phyloP scores from a whole-genome alignment of 2,329 filamentous ascomycete species.

The Fusarium burgessii region DNA sequence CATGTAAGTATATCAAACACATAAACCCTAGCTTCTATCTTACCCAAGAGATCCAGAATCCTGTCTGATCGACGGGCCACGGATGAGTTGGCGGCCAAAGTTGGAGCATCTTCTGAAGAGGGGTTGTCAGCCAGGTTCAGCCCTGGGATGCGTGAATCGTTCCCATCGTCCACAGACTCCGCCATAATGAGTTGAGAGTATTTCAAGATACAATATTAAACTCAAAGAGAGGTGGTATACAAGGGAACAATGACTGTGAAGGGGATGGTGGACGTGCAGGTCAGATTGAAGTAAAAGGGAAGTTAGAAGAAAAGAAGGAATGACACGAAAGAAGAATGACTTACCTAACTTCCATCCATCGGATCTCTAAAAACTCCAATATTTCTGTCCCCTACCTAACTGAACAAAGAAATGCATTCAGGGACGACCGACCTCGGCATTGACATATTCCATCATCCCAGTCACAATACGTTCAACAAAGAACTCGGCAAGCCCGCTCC shows the following conservation, averaged over 20 bases:
- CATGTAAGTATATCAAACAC: slow-evolving; percentile 1
- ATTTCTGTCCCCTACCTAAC: slow-evolving; percentile 5
- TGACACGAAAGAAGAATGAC: slow-evolving; percentile 3
- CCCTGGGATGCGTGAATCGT: background rate
- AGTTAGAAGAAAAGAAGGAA: background rate
- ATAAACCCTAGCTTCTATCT: background rate
- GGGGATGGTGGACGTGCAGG: background rate
- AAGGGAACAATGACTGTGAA: background rate
- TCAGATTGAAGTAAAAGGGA: background rate
- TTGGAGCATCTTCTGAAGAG: background rate
- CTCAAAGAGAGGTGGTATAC: background rate
- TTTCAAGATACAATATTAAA: background rate
- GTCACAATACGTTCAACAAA: slow-evolving; percentile 41
- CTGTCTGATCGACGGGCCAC: slow-evolving; percentile 8
- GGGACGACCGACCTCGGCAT: slow-evolving; percentile 2
- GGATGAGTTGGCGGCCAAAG: background rate
- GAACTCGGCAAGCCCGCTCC: slow-evolving; percentile 24
- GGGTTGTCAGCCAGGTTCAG: background rate
- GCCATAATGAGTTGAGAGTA: slow-evolving; percentile 8
- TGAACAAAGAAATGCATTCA: slow-evolving; percentile 11
- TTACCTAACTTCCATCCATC: background rate
- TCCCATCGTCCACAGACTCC: slow-evolving; percentile 12
- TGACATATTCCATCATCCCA: slow-evolving; percentile 4
- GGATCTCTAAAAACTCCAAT: slow-evolving; percentile 4
- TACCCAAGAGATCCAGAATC: slow-evolving; percentile 19